Percentiles rank a stretch among this genome's conserved stretches.
Evolutionary conservation across 2,329 filamentous ascomycete species (phyloP).

Genomic region (Penicillium rolfsii): DNA sequence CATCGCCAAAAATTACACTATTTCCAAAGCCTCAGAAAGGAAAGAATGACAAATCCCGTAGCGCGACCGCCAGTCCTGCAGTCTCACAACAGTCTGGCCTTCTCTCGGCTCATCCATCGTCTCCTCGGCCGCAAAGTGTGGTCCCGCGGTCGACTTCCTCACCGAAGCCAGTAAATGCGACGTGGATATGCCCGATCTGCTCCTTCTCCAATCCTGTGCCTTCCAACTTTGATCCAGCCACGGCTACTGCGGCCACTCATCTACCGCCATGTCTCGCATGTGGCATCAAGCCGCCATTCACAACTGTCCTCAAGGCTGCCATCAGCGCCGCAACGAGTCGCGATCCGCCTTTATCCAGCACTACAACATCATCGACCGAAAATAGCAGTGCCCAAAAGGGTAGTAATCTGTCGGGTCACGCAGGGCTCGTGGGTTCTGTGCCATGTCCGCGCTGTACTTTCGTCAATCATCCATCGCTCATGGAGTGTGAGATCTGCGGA

Average conservation of each 20-base stretch:
- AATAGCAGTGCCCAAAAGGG: constrained; percentile 6
- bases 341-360: constrained; percentile 25
- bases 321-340: constrained; percentile 70
- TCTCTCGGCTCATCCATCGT: constrained; percentile 40
- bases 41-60: constrained; percentile 57
- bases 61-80: constrained; percentile 49
- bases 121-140: constrained; percentile 36
- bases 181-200: constrained; percentile 96
- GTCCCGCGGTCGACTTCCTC: constrained; percentile 40
- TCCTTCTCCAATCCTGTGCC: constrained; percentile 92
- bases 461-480: constrained; percentile 83
- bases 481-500: constrained; percentile 88
- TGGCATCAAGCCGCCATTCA: constrained; percentile 85
- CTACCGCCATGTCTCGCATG: constrained; percentile 88
- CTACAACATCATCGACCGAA: constrained; percentile 7
- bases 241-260: constrained; percentile 76
- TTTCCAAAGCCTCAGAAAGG: constrained; percentile 78
- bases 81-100: constrained; percentile 33
- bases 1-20: constrained; percentile 89
- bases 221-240: constrained; percentile 86
- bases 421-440: constrained; percentile 29
- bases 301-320: constrained; percentile 81
- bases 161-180: constrained; percentile 60
- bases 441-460: constrained; percentile 89
- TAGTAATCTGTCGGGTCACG: constrained; percentile 3